A percentile compares a stretch with the other conserved stretches of the same genome.
phyloP scores from a whole-genome alignment of 495 filamentous ascomycete species.

The Penicillium chermesinum region DNA sequence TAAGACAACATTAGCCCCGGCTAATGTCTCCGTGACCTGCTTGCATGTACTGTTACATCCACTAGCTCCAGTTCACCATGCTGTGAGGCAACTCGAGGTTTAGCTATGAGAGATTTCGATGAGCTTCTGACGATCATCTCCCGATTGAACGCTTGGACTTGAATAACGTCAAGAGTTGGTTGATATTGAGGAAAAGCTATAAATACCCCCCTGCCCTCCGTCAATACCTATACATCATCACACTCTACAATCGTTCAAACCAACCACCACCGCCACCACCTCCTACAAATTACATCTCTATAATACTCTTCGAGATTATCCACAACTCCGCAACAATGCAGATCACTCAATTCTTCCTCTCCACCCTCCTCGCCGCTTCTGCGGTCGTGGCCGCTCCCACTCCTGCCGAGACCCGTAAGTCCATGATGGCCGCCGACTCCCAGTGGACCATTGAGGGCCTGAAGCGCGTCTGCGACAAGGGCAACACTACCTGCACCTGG shows the following conservation, averaged over 20 bases:
- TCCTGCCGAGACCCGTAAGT: constrained; percentile 11
- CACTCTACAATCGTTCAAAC: neutral
- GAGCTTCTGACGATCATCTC: neutral
- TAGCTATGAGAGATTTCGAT: neutral
- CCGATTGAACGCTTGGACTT: neutral
- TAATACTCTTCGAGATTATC: neutral
- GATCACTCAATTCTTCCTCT: constrained; percentile 33
- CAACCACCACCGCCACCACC: neutral
- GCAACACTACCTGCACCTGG: constrained; percentile 43
- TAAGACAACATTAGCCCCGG: neutral
- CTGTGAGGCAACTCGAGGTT: neutral
- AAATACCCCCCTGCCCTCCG: constrained; percentile 1
- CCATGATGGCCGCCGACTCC: constrained; percentile 35
- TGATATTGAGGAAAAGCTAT: neutral
- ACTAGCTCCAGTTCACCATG: neutral
- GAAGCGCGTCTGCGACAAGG: constrained; percentile 43
- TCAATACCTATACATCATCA: neutral
- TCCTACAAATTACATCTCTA: too few species aligned
- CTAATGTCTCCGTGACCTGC: neutral
- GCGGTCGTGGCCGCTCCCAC: constrained; percentile 35
- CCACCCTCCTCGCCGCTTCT: constrained; percentile 33
- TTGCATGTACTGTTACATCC: neutral
- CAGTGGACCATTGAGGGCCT: constrained; percentile 47
- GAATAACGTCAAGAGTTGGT: neutral
- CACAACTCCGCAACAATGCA: constrained; percentile 40